phyloP scores from a whole-genome alignment of 2,329 filamentous ascomycete species.

The Trichoderma sp. region DNA sequence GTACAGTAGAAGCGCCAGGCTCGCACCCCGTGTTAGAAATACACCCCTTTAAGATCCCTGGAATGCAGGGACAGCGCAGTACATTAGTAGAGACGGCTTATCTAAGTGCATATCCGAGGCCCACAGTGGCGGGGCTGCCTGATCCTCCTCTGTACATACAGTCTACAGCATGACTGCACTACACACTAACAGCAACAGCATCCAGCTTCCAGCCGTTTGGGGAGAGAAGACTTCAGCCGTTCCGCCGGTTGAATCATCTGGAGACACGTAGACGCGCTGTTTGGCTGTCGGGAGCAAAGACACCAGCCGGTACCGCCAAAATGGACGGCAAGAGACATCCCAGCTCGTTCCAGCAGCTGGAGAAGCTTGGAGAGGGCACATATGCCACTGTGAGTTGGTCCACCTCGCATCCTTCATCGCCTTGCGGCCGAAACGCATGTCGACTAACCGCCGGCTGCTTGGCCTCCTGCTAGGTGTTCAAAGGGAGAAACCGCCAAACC shows the following conservation, averaged over 20 bases:
- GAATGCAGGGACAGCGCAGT: conserved; percentile 3
- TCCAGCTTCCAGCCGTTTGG: neutral
- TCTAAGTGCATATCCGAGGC: conserved; percentile 12
- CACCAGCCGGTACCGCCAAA: neutral
- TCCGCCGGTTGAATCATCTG: neutral
- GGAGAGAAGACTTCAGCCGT: neutral
- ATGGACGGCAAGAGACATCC: conserved; percentile 95
- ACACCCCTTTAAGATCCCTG: neutral
- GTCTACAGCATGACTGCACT: too few relatives aligned
- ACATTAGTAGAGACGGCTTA: conserved; percentile 7
- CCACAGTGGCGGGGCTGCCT: conserved; percentile 13
- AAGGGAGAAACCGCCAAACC: conserved; percentile 94
- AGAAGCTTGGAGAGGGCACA: conserved; percentile 97
- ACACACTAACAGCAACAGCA: too few relatives aligned
- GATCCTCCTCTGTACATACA: neutral
- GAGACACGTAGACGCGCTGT: neutral
- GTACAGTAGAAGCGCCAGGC: neutral
- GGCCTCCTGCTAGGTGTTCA: conserved; percentile 72
- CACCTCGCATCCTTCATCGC: neutral
- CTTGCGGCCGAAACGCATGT: neutral
- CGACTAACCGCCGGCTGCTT: neutral
- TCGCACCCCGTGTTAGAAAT: conserved; percentile 7
- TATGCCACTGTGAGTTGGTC: conserved; percentile 79
- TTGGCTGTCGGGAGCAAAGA: neutral
- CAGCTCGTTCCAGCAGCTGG: conserved; percentile 97